Percentiles rank a stretch among this genome's conserved stretches.
Evolutionary conservation across 768 basidiomycete species (phyloP).

Genomic region (Boletus reticuloceps): DNA sequence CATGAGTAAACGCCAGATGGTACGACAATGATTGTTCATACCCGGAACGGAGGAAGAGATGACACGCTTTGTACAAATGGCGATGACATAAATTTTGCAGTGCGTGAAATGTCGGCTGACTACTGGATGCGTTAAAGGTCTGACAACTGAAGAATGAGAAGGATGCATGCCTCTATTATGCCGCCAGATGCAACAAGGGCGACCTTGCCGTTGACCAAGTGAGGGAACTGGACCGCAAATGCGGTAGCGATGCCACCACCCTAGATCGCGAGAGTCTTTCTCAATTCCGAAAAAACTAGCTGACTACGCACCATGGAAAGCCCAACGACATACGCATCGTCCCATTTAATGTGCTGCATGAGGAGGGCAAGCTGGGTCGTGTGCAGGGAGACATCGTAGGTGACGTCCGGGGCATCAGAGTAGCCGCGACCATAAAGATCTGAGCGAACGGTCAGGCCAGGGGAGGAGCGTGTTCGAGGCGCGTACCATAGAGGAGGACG

Average conservation of each 20-base stretch:
- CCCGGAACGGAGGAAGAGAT: conserved; percentile 59
- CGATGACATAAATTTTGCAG: conserved; percentile 75
- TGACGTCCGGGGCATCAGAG: conserved; percentile 72
- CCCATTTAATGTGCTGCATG: conserved; percentile 76
- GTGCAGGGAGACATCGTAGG: conserved; percentile 63
- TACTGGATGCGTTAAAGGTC: conserved; percentile 23
- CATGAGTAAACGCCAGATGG: neutral
- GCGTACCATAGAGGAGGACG: conserved; percentile 70
- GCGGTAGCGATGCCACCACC: conserved; percentile 73
- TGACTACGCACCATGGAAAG: conserved; percentile 63
- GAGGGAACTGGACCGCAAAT: conserved; percentile 69
- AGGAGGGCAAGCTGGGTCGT: conserved; percentile 80
- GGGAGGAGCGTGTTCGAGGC: neutral
- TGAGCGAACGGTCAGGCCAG: conserved; percentile 25
- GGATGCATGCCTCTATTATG: conserved; percentile 53
- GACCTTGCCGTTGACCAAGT: conserved; percentile 63
- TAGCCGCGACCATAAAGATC: conserved; percentile 84
- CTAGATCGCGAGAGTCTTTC: conserved; percentile 33
- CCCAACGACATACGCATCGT: conserved; percentile 60
- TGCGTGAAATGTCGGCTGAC: conserved; percentile 67
- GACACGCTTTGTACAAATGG: conserved; percentile 68
- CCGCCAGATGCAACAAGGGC: conserved; percentile 70
- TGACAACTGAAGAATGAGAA: too few species aligned
- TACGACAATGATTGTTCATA: conserved; percentile 29
- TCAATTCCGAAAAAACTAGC: conserved; percentile 1